These are phyloP conservation scores for Saturnispora besseyi DNA, from an alignment of 805 yeast genomes.

Conservation along the genomic window DNA sequence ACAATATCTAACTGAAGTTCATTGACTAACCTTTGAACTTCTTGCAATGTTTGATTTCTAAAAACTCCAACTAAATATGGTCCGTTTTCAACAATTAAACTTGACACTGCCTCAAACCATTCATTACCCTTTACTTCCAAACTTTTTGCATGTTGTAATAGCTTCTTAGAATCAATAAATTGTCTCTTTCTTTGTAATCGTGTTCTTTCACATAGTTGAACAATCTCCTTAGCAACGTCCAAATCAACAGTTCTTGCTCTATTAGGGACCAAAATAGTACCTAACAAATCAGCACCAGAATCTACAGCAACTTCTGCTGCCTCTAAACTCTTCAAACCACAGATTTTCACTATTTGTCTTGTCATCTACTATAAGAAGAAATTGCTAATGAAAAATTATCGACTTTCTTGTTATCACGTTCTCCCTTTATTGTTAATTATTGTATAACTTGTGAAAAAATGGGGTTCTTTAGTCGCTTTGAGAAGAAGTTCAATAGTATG, in stretches of 20 bases:
- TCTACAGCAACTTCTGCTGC: conserved; percentile 67
- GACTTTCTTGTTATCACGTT: background rate
- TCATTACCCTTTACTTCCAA: conserved; percentile 23
- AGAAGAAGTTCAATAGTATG: background rate
- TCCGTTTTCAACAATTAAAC: conserved; percentile 31
- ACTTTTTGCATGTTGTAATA: conserved; percentile 8
- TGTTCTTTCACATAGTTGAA: conserved; percentile 23
- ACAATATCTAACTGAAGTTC: conserved; percentile 60
- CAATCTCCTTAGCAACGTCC: conserved; percentile 38
- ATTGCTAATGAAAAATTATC: background rate
- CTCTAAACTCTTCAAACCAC: conserved; percentile 64
- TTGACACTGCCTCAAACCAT: conserved; percentile 27
- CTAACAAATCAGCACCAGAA: conserved; percentile 67
- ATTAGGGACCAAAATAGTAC: conserved; percentile 81
- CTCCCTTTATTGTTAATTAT: background rate
- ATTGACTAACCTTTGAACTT: conserved; percentile 38
- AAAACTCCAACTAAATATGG: conserved; percentile 86
- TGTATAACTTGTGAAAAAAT: conserved; percentile 6
- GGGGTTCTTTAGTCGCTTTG: conserved; percentile 18
- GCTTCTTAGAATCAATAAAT: conserved; percentile 19
- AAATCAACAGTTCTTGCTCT: conserved; percentile 59
- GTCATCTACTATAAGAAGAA: conserved; percentile 9
- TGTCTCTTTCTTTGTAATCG: conserved; percentile 16
- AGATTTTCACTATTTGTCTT: conserved; percentile 58
- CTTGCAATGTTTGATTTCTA: conserved; percentile 65